Evolutionary conservation across 140 eudicot species (phyloP), one percentile per base, ranked within the genome.

Genomic region (Stevia rebaudiana): DNA sequence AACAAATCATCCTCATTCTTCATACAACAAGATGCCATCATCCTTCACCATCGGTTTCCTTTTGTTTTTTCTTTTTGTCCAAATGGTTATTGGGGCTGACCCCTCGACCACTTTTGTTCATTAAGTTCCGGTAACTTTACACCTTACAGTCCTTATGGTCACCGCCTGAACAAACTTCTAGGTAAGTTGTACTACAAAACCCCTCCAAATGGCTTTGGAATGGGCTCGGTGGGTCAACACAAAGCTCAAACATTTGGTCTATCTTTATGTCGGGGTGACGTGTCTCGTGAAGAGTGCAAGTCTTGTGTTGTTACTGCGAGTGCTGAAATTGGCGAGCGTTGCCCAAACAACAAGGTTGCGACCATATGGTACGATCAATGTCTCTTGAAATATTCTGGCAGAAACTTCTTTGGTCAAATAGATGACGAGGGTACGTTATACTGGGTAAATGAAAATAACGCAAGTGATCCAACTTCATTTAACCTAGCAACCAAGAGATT

Each of bases 191-290:
- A 76, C 69, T 63, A 65, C 61, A 63, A 73, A 65, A 69, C 82
- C 18, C 79, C 82, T 25, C 72, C 71, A 35, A 77, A 74, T 11
- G 86, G 83, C 35, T 78, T 73, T 19, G 72, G 75, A 17, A 54
- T 18, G 13, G 23, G 11, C 67, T 64, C 81, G 0, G 9, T 12
- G 5, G 81, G 72, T n/a, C 69, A 50, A n/a, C 11, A 74, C 42
- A 53, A 69, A 63, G 66, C 37, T 19, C 64, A 40, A 64, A 56
- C 64, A 44, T 74, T 41, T 33, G 87, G 81, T 2, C 74, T 82
- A 37, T 69, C 84, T 19, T 61, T 74, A 6, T 82, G 87, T 63
- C 76, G 81, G 1, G 84, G 84, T n/a, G 87, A 78, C 11, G 74
- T 82, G 16, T 49, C 79, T 5, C 11, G 48, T 11, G 28, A 52